These are phyloP conservation scores for Tylopilus felleus DNA, from an alignment of 768 basidiomycete species.

Conservation along the genomic window DNA sequence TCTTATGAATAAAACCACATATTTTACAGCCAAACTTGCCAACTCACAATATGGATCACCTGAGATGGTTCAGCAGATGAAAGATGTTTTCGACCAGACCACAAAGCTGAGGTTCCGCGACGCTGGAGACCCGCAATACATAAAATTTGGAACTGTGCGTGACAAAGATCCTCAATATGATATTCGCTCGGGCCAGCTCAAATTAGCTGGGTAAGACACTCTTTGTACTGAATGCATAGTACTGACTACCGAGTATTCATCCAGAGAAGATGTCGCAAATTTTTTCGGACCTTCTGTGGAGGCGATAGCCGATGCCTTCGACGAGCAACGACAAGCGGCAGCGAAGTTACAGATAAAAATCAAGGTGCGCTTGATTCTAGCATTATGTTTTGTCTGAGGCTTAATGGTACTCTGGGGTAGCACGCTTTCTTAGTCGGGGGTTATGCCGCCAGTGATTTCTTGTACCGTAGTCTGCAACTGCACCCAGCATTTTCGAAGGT, in stretches of 20 bases:
- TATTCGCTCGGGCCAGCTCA: slow-evolving; percentile 38
- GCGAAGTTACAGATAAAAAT: slow-evolving; percentile 24
- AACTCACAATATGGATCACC: slow-evolving; percentile 26
- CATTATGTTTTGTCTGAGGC: too few relatives aligned
- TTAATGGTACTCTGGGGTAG: neutral
- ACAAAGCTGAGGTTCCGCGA: slow-evolving; percentile 41
- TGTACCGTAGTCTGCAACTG: slow-evolving; percentile 39
- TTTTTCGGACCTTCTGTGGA: slow-evolving; percentile 44
- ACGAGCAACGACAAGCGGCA: slow-evolving; percentile 20
- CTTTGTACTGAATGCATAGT: neutral
- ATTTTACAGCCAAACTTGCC: slow-evolving; percentile 21
- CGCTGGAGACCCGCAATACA: slow-evolving; percentile 32
- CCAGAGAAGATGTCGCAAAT: slow-evolving; percentile 33
- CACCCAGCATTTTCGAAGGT: slow-evolving; percentile 18
- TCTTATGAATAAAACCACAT: neutral
- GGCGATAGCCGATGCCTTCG: slow-evolving; percentile 33
- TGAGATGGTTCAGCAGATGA: slow-evolving; percentile 31
- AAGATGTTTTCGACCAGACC: slow-evolving; percentile 32
- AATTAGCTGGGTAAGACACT: slow-evolving; percentile 32
- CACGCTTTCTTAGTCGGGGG: slow-evolving; percentile 49
- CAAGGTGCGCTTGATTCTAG: slow-evolving; percentile 9
- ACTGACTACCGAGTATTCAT: neutral
- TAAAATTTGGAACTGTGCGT: slow-evolving; percentile 36
- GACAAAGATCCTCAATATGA: slow-evolving; percentile 32
- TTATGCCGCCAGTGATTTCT: slow-evolving; percentile 45